phyloP scores from a whole-genome alignment of 352 stramenopile species.

The Phytophthora sp. region DNA sequence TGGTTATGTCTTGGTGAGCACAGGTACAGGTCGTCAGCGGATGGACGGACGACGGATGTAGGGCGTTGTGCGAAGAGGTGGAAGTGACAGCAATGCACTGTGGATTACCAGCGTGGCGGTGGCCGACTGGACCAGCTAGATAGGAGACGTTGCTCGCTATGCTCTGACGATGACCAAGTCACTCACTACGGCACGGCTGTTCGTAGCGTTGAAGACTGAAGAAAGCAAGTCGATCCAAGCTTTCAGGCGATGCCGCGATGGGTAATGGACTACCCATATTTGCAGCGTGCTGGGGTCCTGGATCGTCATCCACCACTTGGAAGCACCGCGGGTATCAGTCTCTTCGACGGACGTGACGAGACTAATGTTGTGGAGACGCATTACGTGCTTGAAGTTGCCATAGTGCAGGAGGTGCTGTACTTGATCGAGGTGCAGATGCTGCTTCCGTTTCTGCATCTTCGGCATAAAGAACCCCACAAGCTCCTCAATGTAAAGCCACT shows the following conservation, averaged over 20 bases:
- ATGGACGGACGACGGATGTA: neutral
- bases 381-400: slow-evolving; percentile 53
- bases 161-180: slow-evolving; percentile 41
- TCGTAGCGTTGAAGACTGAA: slow-evolving; percentile 42
- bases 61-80: neutral
- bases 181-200: slow-evolving; percentile 43
- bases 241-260: slow-evolving; percentile 42
- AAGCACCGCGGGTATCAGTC: slow-evolving; percentile 26
- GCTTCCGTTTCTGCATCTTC: slow-evolving; percentile 44
- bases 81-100: slow-evolving; percentile 1
- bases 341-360: slow-evolving; percentile 68
- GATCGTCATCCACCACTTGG: slow-evolving; percentile 73
- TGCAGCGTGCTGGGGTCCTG: slow-evolving; percentile 60
- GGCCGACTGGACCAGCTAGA: neutral
- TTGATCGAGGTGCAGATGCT: slow-evolving; percentile 69
- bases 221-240: slow-evolving; percentile 54
- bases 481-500: slow-evolving; percentile 72
- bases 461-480: slow-evolving; percentile 55
- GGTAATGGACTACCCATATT: slow-evolving; percentile 71
- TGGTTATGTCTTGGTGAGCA: slow-evolving; percentile 32
- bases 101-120: neutral
- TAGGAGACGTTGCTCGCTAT: slow-evolving; percentile 1
- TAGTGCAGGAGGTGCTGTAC: slow-evolving; percentile 65
- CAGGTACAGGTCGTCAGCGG: slow-evolving; percentile 24
- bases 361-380: slow-evolving; percentile 62